A percentile compares a stretch with the other conserved stretches of the same genome.
phyloP scores from a whole-genome alignment of 2,329 filamentous ascomycete genomes.

The Sphaceloma murrayae region DNA sequence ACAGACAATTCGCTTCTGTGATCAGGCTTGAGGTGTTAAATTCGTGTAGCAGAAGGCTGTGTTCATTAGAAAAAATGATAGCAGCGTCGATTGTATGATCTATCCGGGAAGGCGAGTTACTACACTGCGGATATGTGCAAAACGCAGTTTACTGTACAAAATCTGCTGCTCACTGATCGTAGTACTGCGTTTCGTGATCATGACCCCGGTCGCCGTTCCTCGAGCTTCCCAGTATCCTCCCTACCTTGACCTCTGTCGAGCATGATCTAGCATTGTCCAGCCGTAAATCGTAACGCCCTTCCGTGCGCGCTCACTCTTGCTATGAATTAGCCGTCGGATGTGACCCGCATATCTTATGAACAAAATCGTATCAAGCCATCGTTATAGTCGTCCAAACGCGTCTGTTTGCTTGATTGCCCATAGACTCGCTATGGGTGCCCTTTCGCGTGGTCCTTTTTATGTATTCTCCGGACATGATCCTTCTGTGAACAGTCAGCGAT shows the following conservation, averaged over 20 bases:
- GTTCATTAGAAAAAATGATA: too few relatives aligned
- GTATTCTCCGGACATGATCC: constrained; percentile 23
- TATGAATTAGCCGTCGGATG: constrained; percentile 1
- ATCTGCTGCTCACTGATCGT: too few relatives aligned
- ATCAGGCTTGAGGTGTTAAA: too few relatives aligned
- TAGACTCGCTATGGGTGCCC: constrained; percentile 8
- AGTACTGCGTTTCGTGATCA: too few relatives aligned
- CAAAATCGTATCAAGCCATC: neutral
- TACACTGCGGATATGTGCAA: constrained; percentile 8
- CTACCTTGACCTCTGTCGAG: neutral
- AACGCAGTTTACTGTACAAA: constrained; percentile 11
- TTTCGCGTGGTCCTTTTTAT: constrained; percentile 19
- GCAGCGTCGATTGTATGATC: too few relatives aligned
- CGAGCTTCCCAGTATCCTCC: too few relatives aligned
- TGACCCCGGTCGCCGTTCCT: too few relatives aligned
- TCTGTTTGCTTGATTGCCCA: neutral
- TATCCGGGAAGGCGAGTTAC: neutral
- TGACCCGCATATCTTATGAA: constrained; percentile 1
- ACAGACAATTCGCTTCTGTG: too few relatives aligned
- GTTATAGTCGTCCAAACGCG: neutral
- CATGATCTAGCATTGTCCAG: too few relatives aligned
- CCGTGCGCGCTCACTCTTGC: too few relatives aligned
- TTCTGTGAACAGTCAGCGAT: constrained; percentile 19
- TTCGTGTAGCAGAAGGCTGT: too few relatives aligned
- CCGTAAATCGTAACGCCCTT: too few relatives aligned